A percentile compares a stretch with the other conserved stretches of the same genome.
phyloP scores from a whole-genome alignment of 1,284 basidiomycete genomes.

The Tilletia caries region DNA sequence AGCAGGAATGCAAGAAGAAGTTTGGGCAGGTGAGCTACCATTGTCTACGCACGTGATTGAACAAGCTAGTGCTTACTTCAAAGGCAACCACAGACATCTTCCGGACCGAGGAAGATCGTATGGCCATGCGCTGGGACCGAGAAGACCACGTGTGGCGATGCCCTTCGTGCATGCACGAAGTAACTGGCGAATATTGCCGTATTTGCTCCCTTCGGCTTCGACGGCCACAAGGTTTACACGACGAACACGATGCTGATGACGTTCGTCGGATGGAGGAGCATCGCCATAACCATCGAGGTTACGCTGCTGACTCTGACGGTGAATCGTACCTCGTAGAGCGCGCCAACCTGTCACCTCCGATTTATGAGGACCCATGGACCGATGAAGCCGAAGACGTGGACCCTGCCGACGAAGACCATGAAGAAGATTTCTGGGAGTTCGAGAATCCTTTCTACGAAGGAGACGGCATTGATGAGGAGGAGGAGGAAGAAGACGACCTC shows the following conservation, averaged over 20 bases:
- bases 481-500: neutral
- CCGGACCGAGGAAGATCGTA: neutral
- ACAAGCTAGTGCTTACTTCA: neutral
- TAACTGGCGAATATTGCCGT: neutral
- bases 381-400: neutral
- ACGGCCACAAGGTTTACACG: neutral
- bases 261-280: neutral
- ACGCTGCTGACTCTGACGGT: neutral
- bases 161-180: conserved; percentile 2
- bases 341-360: neutral
- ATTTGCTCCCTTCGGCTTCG: neutral
- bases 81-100: neutral
- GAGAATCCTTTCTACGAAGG: neutral
- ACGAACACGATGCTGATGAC: neutral
- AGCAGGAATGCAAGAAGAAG: neutral
- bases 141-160: neutral
- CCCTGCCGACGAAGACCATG: neutral
- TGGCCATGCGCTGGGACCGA: conserved; percentile 1
- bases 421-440: neutral
- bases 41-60: neutral
- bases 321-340: neutral
- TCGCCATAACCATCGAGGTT: neutral
- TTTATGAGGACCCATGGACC: neutral
- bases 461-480: neutral
- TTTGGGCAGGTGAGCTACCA: conserved; percentile 1